Conservation (phyloP, 352 stramenopile genomes). For the Blastocystis sp. region DNA sequence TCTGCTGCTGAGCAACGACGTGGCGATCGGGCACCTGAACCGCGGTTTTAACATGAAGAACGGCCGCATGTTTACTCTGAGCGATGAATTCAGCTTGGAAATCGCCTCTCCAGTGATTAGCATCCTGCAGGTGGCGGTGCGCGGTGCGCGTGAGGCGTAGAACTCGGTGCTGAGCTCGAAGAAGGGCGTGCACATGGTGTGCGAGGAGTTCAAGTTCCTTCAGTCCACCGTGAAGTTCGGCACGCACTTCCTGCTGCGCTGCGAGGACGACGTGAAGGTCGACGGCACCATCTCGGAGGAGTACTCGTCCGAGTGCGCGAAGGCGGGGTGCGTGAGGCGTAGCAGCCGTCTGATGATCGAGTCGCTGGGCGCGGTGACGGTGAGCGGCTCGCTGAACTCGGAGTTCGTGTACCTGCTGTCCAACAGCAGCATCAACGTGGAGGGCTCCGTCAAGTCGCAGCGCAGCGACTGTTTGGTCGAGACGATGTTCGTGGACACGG, state of each 20-base stretch:
- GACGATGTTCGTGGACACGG: neutral
- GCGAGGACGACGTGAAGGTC: slow-evolving; percentile 13
- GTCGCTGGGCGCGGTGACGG: neutral
- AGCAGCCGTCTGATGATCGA: slow-evolving; percentile 4
- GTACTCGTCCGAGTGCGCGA: slow-evolving; percentile 17
- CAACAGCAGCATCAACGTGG: slow-evolving; percentile 6
- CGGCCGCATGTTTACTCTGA: neutral
- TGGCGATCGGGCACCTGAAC: neutral
- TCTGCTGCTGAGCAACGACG: neutral
- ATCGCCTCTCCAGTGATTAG: slow-evolving; percentile 12
- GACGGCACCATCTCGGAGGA: slow-evolving; percentile 36
- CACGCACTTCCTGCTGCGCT: slow-evolving; percentile 3
- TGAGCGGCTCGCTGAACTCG: slow-evolving; percentile 2
- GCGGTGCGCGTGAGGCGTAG: neutral
- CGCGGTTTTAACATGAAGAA: slow-evolving; percentile 16
- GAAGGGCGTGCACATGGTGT: neutral
- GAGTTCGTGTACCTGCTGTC: slow-evolving; percentile 28
- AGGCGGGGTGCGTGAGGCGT: neutral
- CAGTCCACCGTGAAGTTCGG: slow-evolving; percentile 48
- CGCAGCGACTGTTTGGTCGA: slow-evolving; percentile 26
- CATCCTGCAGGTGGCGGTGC: neutral
- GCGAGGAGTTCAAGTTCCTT: slow-evolving; percentile 1
- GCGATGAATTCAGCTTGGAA: neutral
- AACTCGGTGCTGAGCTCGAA: slow-evolving; percentile 41
- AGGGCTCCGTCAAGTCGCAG: slow-evolving; percentile 30